phyloP scores from a whole-genome alignment of 1,284 basidiomycete species.

The Ceratobasidium sp. region DNA sequence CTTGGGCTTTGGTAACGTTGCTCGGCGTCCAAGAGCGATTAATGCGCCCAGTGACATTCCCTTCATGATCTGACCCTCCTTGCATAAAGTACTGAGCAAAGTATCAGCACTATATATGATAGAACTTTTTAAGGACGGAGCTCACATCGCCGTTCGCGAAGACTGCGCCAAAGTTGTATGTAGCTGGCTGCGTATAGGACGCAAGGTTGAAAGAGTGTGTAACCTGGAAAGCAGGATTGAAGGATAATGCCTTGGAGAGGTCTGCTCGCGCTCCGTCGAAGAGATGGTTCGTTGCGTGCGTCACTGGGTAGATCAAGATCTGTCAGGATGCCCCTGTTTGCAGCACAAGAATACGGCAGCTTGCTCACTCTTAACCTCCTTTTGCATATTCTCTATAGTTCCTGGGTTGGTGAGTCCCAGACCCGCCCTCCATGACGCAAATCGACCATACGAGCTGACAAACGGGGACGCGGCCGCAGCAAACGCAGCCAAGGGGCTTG shows the following conservation, averaged over 20 bases:
- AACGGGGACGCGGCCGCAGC: conserved; percentile 64
- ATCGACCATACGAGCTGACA: conserved; percentile 72
- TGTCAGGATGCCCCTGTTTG: neutral
- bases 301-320: conserved; percentile 63
- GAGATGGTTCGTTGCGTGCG: conserved; percentile 92
- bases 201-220: conserved; percentile 95
- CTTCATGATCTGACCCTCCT: conserved; percentile 93
- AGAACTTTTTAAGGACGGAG: conserved; percentile 35
- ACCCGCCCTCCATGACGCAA: conserved; percentile 81
- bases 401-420: conserved; percentile 89
- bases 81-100: conserved; percentile 82
- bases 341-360: neutral
- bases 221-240: conserved; percentile 97
- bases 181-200: conserved; percentile 76
- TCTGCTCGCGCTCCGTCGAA: conserved; percentile 98
- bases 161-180: conserved; percentile 95
- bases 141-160: conserved; percentile 87
- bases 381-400: conserved; percentile 88
- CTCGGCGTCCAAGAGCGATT: conserved; percentile 89
- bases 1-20: conserved; percentile 89
- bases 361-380: conserved; percentile 84
- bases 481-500: conserved; percentile 51
- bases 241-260: conserved; percentile 91
- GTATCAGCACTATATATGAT: conserved; percentile 48
- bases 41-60: conserved; percentile 87